Base-by-base conservation (phyloP, 2,329 filamentous ascomycete species). In the Calycina marina region DNA sequence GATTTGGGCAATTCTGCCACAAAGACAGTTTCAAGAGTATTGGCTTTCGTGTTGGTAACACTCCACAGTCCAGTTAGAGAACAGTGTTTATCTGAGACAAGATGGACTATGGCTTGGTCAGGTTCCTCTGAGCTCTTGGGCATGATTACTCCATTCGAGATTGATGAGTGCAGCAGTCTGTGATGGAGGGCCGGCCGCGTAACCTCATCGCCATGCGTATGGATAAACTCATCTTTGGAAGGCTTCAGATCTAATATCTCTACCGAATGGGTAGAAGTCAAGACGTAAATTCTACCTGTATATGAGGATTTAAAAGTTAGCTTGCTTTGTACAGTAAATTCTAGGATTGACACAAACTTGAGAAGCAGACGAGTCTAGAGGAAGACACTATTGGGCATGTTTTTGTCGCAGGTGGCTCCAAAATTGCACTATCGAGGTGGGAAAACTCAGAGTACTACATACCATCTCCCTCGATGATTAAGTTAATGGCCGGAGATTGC, bases 221-320 rank as follows among this genome's bases (percentile, higher is more conserved):
- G 46, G 12, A 39, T 32, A 15, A 55, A 47, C 15, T 48, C 33
- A 26, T 37, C 32, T 10, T 24, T 34, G 25, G 42, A 38, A n/a
- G 37, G 34, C 4, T 35, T 40, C 20, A 58, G 39, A 30, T 64
- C 65, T 37, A 76, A 56, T 2, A 76, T 53, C 37, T 70, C 56
- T 3, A 77, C 46, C 2, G 72, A 77, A 41, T 76, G 65, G 10
- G 53, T 49, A 3, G 49, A 52, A 1, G 70, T 75, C 29, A 74
- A 50, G 0, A 61, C 70, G 32, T 49, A 52, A 24, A 67, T 55
- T 5, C 69, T 54, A 32, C 60, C 63, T 22, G 20, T 8, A n/a
- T n/a, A n/a, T n/a, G n/a, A n/a, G n/a, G n/a, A n/a, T n/a, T n/a
- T n/a, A n/a, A n/a, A n/a, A n/a, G n/a, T n/a, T n/a, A n/a, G n/a